Evolutionary conservation across 768 basidiomycete species (phyloP).

Genomic region (Trametes cingulata): DNA sequence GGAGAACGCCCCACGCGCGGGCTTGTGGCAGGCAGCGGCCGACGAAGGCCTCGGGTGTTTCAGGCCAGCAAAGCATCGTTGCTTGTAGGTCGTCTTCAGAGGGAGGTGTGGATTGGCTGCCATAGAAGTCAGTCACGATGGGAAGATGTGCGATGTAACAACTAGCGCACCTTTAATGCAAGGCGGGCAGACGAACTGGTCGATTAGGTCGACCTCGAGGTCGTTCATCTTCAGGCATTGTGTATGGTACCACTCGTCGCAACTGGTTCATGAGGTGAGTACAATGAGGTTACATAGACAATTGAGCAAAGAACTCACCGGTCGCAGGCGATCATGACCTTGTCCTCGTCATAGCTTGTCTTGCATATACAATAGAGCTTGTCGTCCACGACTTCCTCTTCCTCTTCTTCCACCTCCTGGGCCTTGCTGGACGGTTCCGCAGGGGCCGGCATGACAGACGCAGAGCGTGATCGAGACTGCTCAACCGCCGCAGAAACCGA

Average conservation of each 20-base stretch:
- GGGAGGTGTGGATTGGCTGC: conserved; percentile 55
- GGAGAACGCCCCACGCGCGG: conserved; percentile 78
- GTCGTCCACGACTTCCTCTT: conserved; percentile 52
- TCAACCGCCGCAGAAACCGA: conserved; percentile 24
- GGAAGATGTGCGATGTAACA: neutral
- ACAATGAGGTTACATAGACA: neutral
- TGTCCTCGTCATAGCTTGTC: conserved; percentile 83
- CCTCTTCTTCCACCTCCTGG: conserved; percentile 44
- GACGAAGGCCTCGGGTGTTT: conserved; percentile 63
- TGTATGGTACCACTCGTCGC: conserved; percentile 95
- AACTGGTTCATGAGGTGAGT: conserved; percentile 46
- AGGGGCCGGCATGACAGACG: conserved; percentile 63
- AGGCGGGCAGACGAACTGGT: conserved; percentile 87
- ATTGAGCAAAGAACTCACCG: conserved; percentile 50
- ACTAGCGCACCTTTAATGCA: conserved; percentile 67
- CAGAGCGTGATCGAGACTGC: conserved; percentile 61
- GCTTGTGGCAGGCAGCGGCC: conserved; percentile 72
- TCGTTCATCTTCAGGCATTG: conserved; percentile 83
- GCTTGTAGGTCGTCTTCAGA: conserved; percentile 77
- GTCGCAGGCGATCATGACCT: conserved; percentile 93
- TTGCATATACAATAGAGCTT: conserved; percentile 89
- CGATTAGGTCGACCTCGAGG: conserved; percentile 81
- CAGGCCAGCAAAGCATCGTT: conserved; percentile 71
- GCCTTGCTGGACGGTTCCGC: conserved; percentile 46
- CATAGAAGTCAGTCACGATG: conserved; percentile 1